Evolutionary conservation across 495 filamentous ascomycete genomes (phyloP).

Genomic region (Aspergillus bridgeri): DNA sequence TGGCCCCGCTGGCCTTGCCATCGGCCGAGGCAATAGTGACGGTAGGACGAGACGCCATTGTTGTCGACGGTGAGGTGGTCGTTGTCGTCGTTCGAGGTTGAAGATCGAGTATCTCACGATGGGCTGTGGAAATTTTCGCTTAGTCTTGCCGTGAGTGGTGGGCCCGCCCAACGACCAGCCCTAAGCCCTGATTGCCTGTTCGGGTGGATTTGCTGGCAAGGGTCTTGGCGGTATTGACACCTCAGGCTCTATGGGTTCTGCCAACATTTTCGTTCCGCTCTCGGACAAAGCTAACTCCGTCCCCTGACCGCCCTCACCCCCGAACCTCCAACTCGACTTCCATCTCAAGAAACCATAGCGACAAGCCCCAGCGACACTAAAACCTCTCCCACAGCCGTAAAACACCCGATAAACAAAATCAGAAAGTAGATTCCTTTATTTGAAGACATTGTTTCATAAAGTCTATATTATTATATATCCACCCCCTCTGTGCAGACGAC

Average conservation of each 20-base stretch:
- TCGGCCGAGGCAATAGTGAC: conserved; percentile 91
- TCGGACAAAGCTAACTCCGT: background rate
- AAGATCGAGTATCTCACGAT: conserved; percentile 37
- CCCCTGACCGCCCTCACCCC: background rate
- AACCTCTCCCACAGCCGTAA: background rate
- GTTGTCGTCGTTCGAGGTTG: conserved; percentile 46
- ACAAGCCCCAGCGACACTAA: background rate
- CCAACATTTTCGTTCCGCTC: background rate
- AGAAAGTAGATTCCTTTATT: too few species aligned
- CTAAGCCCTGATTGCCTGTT: conserved; percentile 37
- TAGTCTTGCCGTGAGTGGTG: conserved; percentile 29
- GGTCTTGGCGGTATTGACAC: conserved; percentile 5
- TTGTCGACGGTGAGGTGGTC: conserved; percentile 45
- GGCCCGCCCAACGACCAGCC: conserved; percentile 28
- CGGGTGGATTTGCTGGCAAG: conserved; percentile 6
- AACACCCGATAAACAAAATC: background rate
- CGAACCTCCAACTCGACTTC: background rate
- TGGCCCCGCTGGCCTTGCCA: conserved; percentile 82
- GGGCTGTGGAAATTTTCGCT: conserved; percentile 49
- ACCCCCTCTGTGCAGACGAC: too few species aligned
- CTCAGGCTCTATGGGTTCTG: too few species aligned
- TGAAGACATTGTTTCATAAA: too few species aligned
- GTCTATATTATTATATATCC: too few species aligned
- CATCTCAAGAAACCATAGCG: background rate
- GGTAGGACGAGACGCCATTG: conserved; percentile 91